A percentile compares a stretch with the other conserved stretches of the same genome.
phyloP scores from a whole-genome alignment of 352 stramenopile genomes.

The Pythium rhizo-oryzae region DNA sequence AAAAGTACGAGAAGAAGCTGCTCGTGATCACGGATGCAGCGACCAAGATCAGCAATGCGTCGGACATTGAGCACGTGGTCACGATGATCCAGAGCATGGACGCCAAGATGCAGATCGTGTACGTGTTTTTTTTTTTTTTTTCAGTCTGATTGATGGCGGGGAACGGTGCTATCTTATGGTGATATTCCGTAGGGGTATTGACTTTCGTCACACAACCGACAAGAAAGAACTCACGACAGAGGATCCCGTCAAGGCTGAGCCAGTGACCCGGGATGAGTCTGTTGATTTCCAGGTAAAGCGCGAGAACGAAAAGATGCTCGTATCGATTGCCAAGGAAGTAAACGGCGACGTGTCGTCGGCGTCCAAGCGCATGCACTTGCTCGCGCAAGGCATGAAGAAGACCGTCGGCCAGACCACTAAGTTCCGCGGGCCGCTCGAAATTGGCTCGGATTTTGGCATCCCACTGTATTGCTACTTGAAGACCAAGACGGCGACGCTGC shows the following conservation, averaged over 20 bases:
- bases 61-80: slow-evolving; percentile 70
- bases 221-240: slow-evolving; percentile 15
- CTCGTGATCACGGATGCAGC: slow-evolving; percentile 80
- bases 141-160: not conserved
- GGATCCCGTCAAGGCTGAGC: slow-evolving; percentile 29
- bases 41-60: slow-evolving; percentile 56
- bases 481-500: slow-evolving; percentile 69
- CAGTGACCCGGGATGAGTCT: slow-evolving; percentile 11
- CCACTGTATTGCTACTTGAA: slow-evolving; percentile 82
- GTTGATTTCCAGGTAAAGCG: slow-evolving; percentile 36
- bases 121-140: slow-evolving; percentile 23
- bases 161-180: no score
- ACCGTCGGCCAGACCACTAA: slow-evolving; percentile 72
- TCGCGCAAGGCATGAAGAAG: slow-evolving; percentile 82
- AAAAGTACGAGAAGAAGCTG: slow-evolving; percentile 79
- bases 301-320: slow-evolving; percentile 88
- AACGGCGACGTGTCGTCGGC: slow-evolving; percentile 67
- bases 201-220: slow-evolving; percentile 61
- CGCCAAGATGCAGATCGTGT: slow-evolving; percentile 85
- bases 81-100: slow-evolving; percentile 80
- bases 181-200: slow-evolving; percentile 49
- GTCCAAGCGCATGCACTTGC: slow-evolving; percentile 70
- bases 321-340: slow-evolving; percentile 76
- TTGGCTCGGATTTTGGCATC: slow-evolving; percentile 64
- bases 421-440: slow-evolving; percentile 74